phyloP scores from a whole-genome alignment of 2,329 filamentous ascomycete genomes.

The Exophiala bonariae region DNA sequence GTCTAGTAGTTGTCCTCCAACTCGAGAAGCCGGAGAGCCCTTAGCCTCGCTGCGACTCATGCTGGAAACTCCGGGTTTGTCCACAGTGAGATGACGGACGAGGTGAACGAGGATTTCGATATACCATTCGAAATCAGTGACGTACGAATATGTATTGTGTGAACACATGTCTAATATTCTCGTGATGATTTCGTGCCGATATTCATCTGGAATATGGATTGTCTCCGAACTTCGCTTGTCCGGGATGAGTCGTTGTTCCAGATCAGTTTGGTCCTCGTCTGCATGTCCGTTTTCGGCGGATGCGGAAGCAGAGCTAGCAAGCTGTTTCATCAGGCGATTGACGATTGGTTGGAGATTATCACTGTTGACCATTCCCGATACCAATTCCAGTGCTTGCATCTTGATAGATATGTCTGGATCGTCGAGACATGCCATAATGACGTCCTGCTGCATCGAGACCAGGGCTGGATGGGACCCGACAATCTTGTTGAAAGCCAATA shows the following conservation, averaged over 20 bases:
- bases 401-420: slow-evolving; percentile 95
- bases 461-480: slow-evolving; percentile 83
- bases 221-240: slow-evolving; percentile 51
- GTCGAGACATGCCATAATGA: slow-evolving; percentile 94
- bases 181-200: slow-evolving; percentile 77
- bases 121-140: slow-evolving; percentile 96
- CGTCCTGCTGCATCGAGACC: slow-evolving; percentile 89
- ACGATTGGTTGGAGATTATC: slow-evolving; percentile 85
- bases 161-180: slow-evolving; percentile 88
- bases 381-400: slow-evolving; percentile 85
- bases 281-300: slow-evolving; percentile 37
- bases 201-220: slow-evolving; percentile 77
- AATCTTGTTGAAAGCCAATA: slow-evolving; percentile 94
- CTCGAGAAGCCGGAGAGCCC: slow-evolving; percentile 41
- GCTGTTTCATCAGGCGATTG: slow-evolving; percentile 81
- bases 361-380: slow-evolving; percentile 87
- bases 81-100: slow-evolving; percentile 33
- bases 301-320: slow-evolving; percentile 64
- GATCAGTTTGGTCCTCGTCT: slow-evolving; percentile 48
- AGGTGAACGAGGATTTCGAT: slow-evolving; percentile 86
- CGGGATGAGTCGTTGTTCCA: slow-evolving; percentile 56
- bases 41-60: slow-evolving; percentile 26
- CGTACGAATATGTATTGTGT: slow-evolving; percentile 79
- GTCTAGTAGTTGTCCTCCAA: slow-evolving; percentile 84
- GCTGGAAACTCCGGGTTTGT: slow-evolving; percentile 2